These are phyloP conservation scores for Colletotrichum somersetense DNA, from an alignment of 2,329 filamentous ascomycete genomes.

Conservation along the genomic window DNA sequence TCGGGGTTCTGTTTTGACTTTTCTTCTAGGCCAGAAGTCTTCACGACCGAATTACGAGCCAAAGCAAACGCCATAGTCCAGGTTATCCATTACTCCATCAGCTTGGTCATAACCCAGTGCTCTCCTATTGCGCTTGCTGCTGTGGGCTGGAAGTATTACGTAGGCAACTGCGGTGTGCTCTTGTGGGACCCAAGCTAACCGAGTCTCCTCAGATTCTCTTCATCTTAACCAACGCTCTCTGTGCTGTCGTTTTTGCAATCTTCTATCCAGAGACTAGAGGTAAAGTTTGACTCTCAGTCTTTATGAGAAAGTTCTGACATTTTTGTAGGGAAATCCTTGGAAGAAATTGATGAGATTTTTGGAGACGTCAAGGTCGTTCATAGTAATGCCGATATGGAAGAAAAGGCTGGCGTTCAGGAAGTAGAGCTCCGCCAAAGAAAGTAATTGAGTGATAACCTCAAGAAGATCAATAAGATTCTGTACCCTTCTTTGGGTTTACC, in stretches of 20 bases:
- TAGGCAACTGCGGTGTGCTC: conserved; percentile 36
- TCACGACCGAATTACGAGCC: conserved; percentile 55
- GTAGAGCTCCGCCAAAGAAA: conserved; percentile 23
- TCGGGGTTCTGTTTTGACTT: not conserved
- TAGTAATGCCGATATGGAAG: conserved; percentile 43
- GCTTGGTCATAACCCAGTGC: conserved; percentile 56
- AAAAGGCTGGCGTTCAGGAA: conserved; percentile 43
- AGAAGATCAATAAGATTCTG: too few relatives aligned
- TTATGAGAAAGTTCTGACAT: conserved; percentile 23
- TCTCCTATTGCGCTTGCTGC: conserved; percentile 55
- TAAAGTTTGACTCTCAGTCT: conserved; percentile 13
- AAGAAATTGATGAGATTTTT: conserved; percentile 57
- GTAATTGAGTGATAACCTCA: not conserved
- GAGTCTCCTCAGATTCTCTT: conserved; percentile 51
- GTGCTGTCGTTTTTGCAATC: conserved; percentile 52
- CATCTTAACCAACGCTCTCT: conserved; percentile 54
- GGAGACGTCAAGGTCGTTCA: conserved; percentile 51
- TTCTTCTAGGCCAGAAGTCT: conserved; percentile 53
- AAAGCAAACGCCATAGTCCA: conserved; percentile 58
- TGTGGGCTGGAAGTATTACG: conserved; percentile 58
- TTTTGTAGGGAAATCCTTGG: conserved; percentile 53
- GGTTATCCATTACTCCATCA: conserved; percentile 57
- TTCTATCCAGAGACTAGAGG: conserved; percentile 55
- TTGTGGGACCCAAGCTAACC: not conserved
- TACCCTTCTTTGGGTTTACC: not conserved